Evolutionary conservation across 139 green algal genomes (phyloP).

Genomic region (Diplosphaera chodatii): DNA sequence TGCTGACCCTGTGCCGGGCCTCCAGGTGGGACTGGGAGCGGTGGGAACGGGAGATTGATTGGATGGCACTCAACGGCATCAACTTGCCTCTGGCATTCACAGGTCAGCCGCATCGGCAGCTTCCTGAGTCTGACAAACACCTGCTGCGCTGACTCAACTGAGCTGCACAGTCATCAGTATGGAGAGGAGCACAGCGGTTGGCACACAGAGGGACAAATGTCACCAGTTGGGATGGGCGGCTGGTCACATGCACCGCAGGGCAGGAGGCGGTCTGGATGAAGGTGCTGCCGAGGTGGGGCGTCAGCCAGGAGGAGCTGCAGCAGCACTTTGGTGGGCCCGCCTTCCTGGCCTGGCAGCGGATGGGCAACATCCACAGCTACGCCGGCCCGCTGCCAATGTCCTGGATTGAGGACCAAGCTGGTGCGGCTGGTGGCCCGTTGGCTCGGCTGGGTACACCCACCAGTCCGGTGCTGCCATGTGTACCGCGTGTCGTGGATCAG

Average conservation of each 20-base stretch:
- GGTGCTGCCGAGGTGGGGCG: conserved; percentile 15
- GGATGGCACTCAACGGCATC: conserved; percentile 48
- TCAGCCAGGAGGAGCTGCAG: conserved; percentile 17
- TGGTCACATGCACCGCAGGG: no score
- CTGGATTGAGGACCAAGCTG: conserved; percentile 32
- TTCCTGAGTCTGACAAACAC: no score
- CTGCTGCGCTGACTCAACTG: no score
- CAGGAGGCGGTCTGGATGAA: conserved; percentile 31
- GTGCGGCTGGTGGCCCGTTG: no score
- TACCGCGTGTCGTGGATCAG: no score
- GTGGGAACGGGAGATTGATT: conserved; percentile 44
- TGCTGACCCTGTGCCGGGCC: no score
- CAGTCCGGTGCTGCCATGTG: no score
- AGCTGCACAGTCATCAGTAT: no score
- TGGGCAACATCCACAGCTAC: conserved; percentile 41
- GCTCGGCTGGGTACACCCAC: no score
- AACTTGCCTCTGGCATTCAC: conserved; percentile 34
- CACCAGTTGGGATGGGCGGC: no score
- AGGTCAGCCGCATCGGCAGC: not conserved
- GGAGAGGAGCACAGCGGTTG: no score
- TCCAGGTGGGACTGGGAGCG: conserved; percentile 35
- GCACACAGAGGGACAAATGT: no score
- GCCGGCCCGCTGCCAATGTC: conserved; percentile 24
- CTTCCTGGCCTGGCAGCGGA: conserved; percentile 43
- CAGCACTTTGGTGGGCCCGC: conserved; percentile 36